phyloP scores from a whole-genome alignment of 1,284 basidiomycete species.

The Austroboletus olivaceoglutinosus region DNA sequence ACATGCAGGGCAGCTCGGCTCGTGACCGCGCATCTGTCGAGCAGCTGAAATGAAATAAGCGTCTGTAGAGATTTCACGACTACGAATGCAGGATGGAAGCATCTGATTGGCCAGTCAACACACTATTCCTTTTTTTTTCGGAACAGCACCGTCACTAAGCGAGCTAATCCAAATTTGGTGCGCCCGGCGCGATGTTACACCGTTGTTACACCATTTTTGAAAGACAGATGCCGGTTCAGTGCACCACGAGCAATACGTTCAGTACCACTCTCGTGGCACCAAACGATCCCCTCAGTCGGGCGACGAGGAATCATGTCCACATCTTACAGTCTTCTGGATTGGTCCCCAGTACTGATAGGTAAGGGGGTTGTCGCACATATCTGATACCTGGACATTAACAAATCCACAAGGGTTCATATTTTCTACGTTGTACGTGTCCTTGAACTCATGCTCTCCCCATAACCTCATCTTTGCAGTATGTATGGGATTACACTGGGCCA shows the following conservation, averaged over 20 bases:
- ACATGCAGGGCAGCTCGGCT: neutral
- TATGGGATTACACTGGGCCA: conserved; percentile 9
- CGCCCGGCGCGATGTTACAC: too few relatives aligned
- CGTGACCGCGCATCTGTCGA: too few relatives aligned
- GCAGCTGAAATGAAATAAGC: too few relatives aligned
- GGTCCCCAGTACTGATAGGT: conserved; percentile 9
- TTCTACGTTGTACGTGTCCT: conserved; percentile 4
- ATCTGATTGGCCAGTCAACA: too few relatives aligned
- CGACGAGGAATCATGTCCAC: neutral
- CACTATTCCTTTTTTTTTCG: too few relatives aligned
- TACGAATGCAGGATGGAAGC: too few relatives aligned
- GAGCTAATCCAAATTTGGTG: too few relatives aligned
- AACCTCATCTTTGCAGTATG: conserved; percentile 5
- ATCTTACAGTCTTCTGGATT: conserved; percentile 2
- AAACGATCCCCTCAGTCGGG: neutral
- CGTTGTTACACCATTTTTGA: too few relatives aligned
- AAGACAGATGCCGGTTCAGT: too few relatives aligned
- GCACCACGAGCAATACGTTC: neutral
- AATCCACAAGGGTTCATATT: neutral
- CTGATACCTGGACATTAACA: neutral
- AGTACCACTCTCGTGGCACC: neutral
- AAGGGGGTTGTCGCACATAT: neutral
- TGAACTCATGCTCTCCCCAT: neutral
- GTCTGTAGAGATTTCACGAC: too few relatives aligned
- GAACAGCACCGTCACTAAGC: too few relatives aligned